Conservation (phyloP, 495 filamentous ascomycete genomes). For the Xylaria scruposa region DNA sequence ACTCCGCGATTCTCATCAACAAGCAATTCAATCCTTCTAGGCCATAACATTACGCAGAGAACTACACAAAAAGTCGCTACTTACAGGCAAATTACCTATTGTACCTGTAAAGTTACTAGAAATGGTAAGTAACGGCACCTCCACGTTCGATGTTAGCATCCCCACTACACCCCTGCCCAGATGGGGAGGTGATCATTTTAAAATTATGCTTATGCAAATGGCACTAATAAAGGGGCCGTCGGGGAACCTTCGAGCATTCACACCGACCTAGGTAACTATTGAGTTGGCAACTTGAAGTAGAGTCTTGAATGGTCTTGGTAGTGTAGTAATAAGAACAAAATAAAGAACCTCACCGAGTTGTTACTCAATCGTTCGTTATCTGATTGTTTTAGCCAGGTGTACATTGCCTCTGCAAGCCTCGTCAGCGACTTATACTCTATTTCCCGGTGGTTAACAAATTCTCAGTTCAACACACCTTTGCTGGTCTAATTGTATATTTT, state of each 20-base stretch:
- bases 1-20: background rate
- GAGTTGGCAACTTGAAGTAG: background rate
- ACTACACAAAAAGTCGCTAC: background rate
- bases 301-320: constrained; percentile 1
- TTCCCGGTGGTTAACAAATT: background rate
- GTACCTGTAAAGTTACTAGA: background rate
- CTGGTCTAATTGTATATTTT: background rate
- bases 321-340: background rate
- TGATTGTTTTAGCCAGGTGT: background rate
- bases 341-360: background rate
- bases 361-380: background rate
- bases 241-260: background rate
- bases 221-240: constrained; percentile 1
- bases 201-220: constrained; percentile 19
- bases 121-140: background rate
- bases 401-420: background rate
- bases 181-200: constrained; percentile 3
- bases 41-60: background rate
- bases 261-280: background rate
- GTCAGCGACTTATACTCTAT: background rate
- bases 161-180: background rate
- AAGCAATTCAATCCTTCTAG: background rate
- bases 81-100: background rate
- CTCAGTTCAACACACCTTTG: background rate
- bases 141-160: background rate